Conservation (phyloP, 805 yeast genomes). For the Candida chilensis region DNA sequence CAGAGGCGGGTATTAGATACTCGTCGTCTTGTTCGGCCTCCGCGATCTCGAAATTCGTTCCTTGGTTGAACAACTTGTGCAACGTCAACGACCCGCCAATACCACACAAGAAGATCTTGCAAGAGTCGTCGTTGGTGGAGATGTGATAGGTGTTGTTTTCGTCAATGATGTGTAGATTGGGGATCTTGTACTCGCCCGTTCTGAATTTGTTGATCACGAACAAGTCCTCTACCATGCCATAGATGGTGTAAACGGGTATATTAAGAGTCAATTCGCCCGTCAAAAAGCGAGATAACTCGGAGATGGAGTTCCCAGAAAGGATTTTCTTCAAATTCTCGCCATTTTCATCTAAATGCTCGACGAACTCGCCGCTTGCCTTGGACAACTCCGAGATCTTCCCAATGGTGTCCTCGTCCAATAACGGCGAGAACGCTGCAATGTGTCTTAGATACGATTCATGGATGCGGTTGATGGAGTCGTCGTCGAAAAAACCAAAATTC, state of each 20-base stretch:
- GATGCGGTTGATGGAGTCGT: conserved; percentile 40
- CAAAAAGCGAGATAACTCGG: conserved; percentile 43
- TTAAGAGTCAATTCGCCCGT: conserved; percentile 28
- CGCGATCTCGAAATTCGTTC: conserved; percentile 9
- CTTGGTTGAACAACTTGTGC: conserved; percentile 61
- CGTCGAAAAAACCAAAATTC: conserved; percentile 71
- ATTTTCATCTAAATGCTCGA: conserved; percentile 24
- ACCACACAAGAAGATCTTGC: conserved; percentile 53
- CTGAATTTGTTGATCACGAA: conserved; percentile 55
- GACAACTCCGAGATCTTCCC: conserved; percentile 45
- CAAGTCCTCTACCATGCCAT: conserved; percentile 71
- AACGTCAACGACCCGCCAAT: conserved; percentile 65
- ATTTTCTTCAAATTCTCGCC: conserved; percentile 22
- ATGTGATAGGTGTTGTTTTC: conserved; percentile 40
- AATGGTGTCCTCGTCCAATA: conserved; percentile 38
- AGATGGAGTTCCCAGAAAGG: conserved; percentile 26
- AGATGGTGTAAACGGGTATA: conserved; percentile 70
- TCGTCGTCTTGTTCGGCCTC: conserved; percentile 7
- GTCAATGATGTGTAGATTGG: conserved; percentile 54
- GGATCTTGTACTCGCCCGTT: conserved; percentile 39
- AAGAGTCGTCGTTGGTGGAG: conserved; percentile 26
- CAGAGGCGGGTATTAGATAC: conserved; percentile 40
- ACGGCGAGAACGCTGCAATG: conserved; percentile 58
- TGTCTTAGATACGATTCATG: conserved; percentile 53
- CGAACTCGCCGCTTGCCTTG: conserved; percentile 29